Conservation (phyloP, 495 filamentous ascomycete genomes). For the Friedmanniomyces simplex region DNA sequence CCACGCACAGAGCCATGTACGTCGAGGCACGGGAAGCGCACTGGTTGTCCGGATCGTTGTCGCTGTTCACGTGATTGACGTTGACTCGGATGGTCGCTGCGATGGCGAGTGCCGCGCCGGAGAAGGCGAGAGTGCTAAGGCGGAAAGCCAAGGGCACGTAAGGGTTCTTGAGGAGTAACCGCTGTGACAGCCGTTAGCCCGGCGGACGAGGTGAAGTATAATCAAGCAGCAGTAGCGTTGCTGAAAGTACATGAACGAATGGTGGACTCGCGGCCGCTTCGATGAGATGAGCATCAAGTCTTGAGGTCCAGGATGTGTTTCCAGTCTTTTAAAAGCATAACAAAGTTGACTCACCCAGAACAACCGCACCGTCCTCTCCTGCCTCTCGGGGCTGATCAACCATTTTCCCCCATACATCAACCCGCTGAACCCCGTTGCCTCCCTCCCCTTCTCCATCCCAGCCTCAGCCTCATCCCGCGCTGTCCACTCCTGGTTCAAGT, state of each 20-base stretch:
- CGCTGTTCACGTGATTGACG: conserved; percentile 18
- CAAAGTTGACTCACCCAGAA: conserved; percentile 15
- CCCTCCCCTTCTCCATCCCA: background rate
- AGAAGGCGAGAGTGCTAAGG: conserved; percentile 71
- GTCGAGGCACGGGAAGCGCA: conserved; percentile 59
- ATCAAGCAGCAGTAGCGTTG: too few relatives aligned
- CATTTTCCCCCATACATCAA: conserved; percentile 17
- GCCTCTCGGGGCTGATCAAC: conserved; percentile 18
- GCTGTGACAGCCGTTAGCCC: background rate
- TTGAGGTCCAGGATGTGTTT: background rate
- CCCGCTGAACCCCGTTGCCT: conserved; percentile 1
- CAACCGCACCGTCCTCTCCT: conserved; percentile 14
- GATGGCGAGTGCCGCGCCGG: conserved; percentile 68
- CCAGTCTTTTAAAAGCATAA: too few relatives aligned
- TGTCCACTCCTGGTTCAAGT: conserved; percentile 5
- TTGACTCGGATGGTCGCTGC: conserved; percentile 55
- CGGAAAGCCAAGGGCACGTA: conserved; percentile 79
- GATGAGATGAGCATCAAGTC: background rate
- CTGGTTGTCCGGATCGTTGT: conserved; percentile 30
- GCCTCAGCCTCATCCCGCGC: background rate
- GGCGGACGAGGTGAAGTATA: background rate
- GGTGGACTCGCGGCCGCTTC: background rate
- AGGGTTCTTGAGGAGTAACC: conserved; percentile 44
- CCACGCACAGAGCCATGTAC: conserved; percentile 82
- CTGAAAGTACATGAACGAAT: background rate